Evolutionary conservation across 768 basidiomycete genomes (phyloP).

Genomic region (Lactarius sanguifluus): DNA sequence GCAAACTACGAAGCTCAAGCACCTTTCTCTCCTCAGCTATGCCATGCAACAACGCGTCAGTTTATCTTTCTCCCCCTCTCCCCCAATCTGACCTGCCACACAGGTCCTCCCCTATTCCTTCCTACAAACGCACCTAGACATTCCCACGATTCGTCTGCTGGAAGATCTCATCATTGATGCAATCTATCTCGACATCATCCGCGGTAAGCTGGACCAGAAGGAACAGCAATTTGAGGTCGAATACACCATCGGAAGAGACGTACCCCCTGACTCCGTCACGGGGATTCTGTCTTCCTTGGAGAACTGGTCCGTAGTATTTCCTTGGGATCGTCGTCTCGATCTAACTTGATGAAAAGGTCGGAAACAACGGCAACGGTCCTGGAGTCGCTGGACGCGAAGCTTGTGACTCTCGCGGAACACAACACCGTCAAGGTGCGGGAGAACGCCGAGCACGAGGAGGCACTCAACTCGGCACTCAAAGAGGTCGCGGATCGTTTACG

Average conservation of each 20-base stretch:
- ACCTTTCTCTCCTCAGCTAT: slow-evolving; percentile 86
- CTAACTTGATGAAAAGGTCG: slow-evolving; percentile 47
- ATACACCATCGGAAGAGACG: slow-evolving; percentile 88
- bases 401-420: slow-evolving; percentile 53
- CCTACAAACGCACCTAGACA: slow-evolving; percentile 67
- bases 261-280: slow-evolving; percentile 73
- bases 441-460: slow-evolving; percentile 56
- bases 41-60: slow-evolving; percentile 75
- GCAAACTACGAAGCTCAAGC: slow-evolving; percentile 87
- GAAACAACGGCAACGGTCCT: slow-evolving; percentile 70
- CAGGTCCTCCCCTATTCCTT: slow-evolving; percentile 82
- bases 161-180: slow-evolving; percentile 98
- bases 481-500: slow-evolving; percentile 66
- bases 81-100: slow-evolving; percentile 6
- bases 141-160: slow-evolving; percentile 80
- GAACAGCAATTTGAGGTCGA: slow-evolving; percentile 87
- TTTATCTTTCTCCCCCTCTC: slow-evolving; percentile 17
- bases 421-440: slow-evolving; percentile 41
- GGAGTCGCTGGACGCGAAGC: slow-evolving; percentile 67
- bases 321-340: neutral
- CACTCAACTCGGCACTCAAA: slow-evolving; percentile 52
- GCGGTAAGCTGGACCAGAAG: slow-evolving; percentile 92
- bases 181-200: slow-evolving; percentile 87
- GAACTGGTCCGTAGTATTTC: slow-evolving; percentile 54
- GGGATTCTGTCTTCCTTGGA: slow-evolving; percentile 58